Evolutionary conservation across 345 rosid genomes (phyloP).

Genomic region (Acer saccharum): DNA sequence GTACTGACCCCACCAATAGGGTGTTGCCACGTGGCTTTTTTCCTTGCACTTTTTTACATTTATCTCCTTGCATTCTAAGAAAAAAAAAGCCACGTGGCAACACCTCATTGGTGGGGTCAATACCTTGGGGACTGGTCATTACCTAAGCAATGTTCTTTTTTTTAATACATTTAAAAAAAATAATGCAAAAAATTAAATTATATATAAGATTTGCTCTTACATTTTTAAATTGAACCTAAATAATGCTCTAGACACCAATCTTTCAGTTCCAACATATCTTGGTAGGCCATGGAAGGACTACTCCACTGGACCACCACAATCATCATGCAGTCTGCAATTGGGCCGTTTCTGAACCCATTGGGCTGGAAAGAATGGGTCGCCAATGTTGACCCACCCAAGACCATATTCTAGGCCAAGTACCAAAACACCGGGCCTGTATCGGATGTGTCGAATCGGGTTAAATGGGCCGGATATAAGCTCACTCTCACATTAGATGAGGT

Average conservation of each 20-base stretch:
- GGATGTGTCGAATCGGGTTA: conserved; percentile 39
- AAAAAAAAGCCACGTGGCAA: too few relatives aligned
- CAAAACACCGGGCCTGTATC: conserved; percentile 63
- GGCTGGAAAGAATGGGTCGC: conserved; percentile 80
- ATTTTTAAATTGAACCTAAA: too few relatives aligned
- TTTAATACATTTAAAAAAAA: too few relatives aligned
- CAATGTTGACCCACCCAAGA: conserved; percentile 61
- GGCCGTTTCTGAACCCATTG: conserved; percentile 37
- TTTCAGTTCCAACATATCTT: conserved; percentile 58
- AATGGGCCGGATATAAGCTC: conserved; percentile 65
- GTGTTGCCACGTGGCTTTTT: too few relatives aligned
- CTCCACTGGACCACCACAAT: conserved; percentile 52
- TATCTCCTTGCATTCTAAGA: too few relatives aligned
- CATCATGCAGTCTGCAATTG: conserved; percentile 67
- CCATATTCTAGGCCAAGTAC: conserved; percentile 73
- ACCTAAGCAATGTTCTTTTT: too few relatives aligned
- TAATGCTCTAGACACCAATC: conserved; percentile 15
- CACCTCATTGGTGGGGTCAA: too few relatives aligned
- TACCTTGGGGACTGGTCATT: too few relatives aligned
- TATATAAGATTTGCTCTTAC: too few relatives aligned
- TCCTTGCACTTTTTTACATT: too few relatives aligned
- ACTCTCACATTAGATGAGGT: conserved; percentile 48
- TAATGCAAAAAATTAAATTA: too few relatives aligned
- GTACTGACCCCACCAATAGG: too few relatives aligned
- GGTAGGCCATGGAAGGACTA: conserved; percentile 85